A percentile compares a stretch with the other conserved stretches of the same genome.
These are phyloP conservation scores for Neonectria neomacrospora DNA, from an alignment of 2,329 filamentous ascomycete genomes.

Conservation along the genomic window DNA sequence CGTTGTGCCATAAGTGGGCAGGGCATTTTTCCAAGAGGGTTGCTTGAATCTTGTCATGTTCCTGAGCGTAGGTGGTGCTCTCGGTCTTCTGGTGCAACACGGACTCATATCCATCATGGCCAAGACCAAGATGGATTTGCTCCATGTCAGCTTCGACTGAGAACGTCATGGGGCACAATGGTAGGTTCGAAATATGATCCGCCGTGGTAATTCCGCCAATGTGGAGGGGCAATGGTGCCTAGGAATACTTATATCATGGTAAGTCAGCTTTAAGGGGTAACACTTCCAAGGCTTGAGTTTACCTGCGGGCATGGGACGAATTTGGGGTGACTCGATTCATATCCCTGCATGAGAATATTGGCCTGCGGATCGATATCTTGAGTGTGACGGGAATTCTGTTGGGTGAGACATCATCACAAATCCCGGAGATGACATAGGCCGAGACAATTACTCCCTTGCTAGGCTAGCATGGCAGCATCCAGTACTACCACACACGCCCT, in stretches of 20 bases:
- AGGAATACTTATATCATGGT: neutral
- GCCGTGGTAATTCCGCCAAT: neutral
- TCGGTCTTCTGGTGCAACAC: constrained; percentile 6
- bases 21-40: constrained; percentile 39
- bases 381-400: neutral
- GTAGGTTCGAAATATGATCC: neutral
- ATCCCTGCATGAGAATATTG: neutral
- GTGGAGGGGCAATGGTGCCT: neutral
- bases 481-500: neutral
- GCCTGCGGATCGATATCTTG: neutral
- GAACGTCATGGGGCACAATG: constrained; percentile 9
- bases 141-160: constrained; percentile 20
- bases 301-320: neutral
- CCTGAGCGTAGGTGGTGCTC: constrained; percentile 17
- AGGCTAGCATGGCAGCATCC: too few species aligned
- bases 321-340: neutral
- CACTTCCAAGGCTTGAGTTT: neutral
- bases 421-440: neutral
- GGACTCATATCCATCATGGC: constrained; percentile 13
- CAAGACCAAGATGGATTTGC: constrained; percentile 36
- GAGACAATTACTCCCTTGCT: too few species aligned
- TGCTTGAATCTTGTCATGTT: constrained; percentile 35
- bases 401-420: neutral
- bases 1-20: constrained; percentile 45
- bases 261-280: neutral